Conservation (phyloP, 2,329 filamentous ascomycete genomes). For the Beauveria caledonica region DNA sequence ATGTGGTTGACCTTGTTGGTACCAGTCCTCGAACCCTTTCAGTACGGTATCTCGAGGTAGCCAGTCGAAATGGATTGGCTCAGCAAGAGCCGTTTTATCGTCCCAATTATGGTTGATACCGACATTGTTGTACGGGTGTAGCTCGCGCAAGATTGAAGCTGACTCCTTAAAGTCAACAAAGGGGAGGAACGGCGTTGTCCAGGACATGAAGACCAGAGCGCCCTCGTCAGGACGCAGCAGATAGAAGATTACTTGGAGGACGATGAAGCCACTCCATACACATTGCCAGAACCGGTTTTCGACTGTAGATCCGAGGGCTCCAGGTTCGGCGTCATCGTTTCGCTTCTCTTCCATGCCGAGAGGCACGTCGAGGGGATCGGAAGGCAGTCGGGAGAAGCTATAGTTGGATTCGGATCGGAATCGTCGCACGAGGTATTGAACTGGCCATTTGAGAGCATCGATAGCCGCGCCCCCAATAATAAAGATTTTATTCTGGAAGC, state of each 20-base stretch:
- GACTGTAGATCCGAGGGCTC: not conserved
- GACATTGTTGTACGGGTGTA: constrained; percentile 19
- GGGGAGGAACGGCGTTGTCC: constrained; percentile 26
- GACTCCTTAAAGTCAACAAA: constrained; percentile 28
- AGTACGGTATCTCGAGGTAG: constrained; percentile 17
- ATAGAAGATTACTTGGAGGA: constrained; percentile 20
- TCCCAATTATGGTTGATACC: constrained; percentile 23
- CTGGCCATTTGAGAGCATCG: constrained; percentile 6
- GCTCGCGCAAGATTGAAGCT: constrained; percentile 21
- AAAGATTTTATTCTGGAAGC: constrained; percentile 18
- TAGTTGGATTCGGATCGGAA: not conserved
- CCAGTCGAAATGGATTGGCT: constrained; percentile 18
- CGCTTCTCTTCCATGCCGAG: not conserved
- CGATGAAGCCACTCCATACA: constrained; percentile 10
- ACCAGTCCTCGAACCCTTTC: constrained; percentile 23
- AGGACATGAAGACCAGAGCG: constrained; percentile 27
- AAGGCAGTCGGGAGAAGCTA: not conserved
- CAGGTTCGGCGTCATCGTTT: not conserved
- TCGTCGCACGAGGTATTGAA: not conserved
- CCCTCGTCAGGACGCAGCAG: constrained; percentile 23
- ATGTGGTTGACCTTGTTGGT: constrained; percentile 16
- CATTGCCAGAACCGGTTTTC: constrained; percentile 11
- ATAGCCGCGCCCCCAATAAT: constrained; percentile 12
- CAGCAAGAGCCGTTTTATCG: constrained; percentile 19
- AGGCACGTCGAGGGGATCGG: not conserved